Percentiles rank a stretch among this genome's conserved stretches.
phyloP scores from a whole-genome alignment of 192 early-diverging fungal species.

The Coemansia sp. region DNA sequence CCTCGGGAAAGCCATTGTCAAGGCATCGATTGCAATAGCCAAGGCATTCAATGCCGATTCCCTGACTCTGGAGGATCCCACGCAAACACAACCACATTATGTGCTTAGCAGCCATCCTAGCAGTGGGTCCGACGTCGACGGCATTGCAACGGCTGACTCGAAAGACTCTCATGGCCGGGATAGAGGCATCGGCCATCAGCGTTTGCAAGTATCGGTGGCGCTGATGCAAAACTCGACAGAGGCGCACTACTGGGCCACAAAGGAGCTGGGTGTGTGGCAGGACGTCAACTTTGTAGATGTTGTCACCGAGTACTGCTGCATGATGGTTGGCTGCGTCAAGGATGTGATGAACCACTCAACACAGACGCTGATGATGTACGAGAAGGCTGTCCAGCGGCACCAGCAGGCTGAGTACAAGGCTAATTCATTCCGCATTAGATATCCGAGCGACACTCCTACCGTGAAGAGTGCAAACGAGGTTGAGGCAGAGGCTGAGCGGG shows the following conservation, averaged over 20 bases:
- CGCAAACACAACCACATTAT: background rate
- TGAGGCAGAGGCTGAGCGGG: slow-evolving; percentile 36
- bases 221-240: slow-evolving; percentile 44
- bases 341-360: slow-evolving; percentile 48
- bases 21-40: slow-evolving; percentile 27
- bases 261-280: slow-evolving; percentile 46
- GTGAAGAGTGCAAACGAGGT: slow-evolving; percentile 52
- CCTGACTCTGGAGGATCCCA: background rate
- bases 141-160: background rate
- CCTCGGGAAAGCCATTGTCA: slow-evolving; percentile 38
- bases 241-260: slow-evolving; percentile 43
- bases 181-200: slow-evolving; percentile 22
- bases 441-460: slow-evolving; percentile 48
- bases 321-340: slow-evolving; percentile 42
- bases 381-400: slow-evolving; percentile 45
- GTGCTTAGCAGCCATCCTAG: background rate
- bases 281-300: slow-evolving; percentile 47
- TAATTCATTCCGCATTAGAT: slow-evolving; percentile 43
- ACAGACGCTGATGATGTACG: slow-evolving; percentile 45
- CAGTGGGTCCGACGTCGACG: background rate
- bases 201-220: slow-evolving; percentile 34
- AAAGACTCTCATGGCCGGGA: too few species aligned
- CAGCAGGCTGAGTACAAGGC: slow-evolving; percentile 28
- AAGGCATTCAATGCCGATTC: slow-evolving; percentile 28
- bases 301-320: slow-evolving; percentile 30